phyloP scores from a whole-genome alignment of 177 flowering plant genomes.

The Vitis hybrid region DNA sequence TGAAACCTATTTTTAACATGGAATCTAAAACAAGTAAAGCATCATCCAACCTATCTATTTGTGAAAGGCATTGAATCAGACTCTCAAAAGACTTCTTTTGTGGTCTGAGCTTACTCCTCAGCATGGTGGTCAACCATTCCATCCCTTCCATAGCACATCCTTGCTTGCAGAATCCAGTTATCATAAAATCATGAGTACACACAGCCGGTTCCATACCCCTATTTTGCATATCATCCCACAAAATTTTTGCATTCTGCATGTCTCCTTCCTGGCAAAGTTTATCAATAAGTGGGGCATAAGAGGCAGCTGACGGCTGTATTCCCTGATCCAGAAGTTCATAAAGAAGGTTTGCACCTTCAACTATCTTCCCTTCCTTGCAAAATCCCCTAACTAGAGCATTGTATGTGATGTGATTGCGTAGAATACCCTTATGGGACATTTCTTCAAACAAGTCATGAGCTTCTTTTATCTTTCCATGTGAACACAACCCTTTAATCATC shows the following conservation, averaged over 20 bases:
- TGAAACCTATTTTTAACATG: constrained; percentile 47
- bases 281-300: constrained; percentile 48
- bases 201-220: constrained; percentile 42
- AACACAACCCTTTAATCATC: constrained; percentile 54
- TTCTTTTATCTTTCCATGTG: constrained; percentile 34
- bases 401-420: constrained; percentile 46
- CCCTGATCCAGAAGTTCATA: constrained; percentile 45
- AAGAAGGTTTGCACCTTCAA: constrained; percentile 34
- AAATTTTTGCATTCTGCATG: constrained; percentile 35
- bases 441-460: constrained; percentile 51
- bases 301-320: constrained; percentile 40
- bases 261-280: constrained; percentile 47
- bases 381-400: constrained; percentile 53
- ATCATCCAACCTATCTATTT: constrained; percentile 39
- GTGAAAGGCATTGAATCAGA: constrained; percentile 35
- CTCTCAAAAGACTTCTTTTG: constrained; percentile 31
- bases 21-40: constrained; percentile 40
- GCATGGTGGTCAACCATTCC: constrained; percentile 49
- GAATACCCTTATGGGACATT: constrained; percentile 51
- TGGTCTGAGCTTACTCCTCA: constrained; percentile 43
- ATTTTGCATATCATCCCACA: constrained; percentile 46
- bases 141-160: constrained; percentile 45
- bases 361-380: constrained; percentile 44
- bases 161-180: constrained; percentile 47
- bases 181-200: constrained; percentile 36